phyloP scores from a whole-genome alignment of 192 early-diverging fungal genomes.

The Entomortierella chlamydospora region DNA sequence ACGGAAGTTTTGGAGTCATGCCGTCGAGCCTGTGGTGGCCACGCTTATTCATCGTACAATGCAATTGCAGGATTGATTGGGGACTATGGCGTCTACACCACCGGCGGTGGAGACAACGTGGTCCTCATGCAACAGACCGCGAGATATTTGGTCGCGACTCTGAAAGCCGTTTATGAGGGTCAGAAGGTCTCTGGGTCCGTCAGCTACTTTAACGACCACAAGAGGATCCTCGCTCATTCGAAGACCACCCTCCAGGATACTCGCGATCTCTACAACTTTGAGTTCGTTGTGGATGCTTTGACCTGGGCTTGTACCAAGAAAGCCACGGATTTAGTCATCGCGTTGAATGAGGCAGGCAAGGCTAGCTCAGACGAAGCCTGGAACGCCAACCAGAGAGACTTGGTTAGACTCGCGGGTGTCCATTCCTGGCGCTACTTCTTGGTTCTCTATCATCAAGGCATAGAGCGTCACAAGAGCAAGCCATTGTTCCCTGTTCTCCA shows the following conservation, averaged over 20 bases:
- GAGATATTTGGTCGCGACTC: slow-evolving; percentile 53
- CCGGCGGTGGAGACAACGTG: slow-evolving; percentile 62
- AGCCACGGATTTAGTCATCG: slow-evolving; percentile 3
- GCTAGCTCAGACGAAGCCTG: slow-evolving; percentile 25
- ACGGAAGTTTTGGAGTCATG: slow-evolving; percentile 62
- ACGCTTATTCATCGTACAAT: slow-evolving; percentile 77
- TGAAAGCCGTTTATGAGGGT: slow-evolving; percentile 40
- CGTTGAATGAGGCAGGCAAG: slow-evolving; percentile 13
- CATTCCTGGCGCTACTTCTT: slow-evolving; percentile 38
- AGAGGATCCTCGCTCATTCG: slow-evolving; percentile 21
- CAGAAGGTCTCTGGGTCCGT: slow-evolving; percentile 53
- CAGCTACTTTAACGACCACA: slow-evolving; percentile 48
- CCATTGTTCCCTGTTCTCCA: slow-evolving; percentile 44
- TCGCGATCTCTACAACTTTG: slow-evolving; percentile 23
- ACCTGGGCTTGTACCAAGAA: slow-evolving; percentile 40
- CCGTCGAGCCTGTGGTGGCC: slow-evolving; percentile 69
- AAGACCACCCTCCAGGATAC: slow-evolving; percentile 40
- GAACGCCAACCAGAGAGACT: slow-evolving; percentile 46
- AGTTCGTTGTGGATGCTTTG: slow-evolving; percentile 30
- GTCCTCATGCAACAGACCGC: slow-evolving; percentile 62
- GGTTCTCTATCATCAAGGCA: slow-evolving; percentile 25
- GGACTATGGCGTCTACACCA: slow-evolving; percentile 73
- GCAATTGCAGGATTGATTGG: slow-evolving; percentile 66
- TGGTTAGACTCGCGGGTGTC: slow-evolving; percentile 43
- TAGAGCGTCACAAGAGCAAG: slow-evolving; percentile 13